Evolutionary conservation across 805 yeast species (phyloP).

Genomic region (Candida hungchunana): DNA sequence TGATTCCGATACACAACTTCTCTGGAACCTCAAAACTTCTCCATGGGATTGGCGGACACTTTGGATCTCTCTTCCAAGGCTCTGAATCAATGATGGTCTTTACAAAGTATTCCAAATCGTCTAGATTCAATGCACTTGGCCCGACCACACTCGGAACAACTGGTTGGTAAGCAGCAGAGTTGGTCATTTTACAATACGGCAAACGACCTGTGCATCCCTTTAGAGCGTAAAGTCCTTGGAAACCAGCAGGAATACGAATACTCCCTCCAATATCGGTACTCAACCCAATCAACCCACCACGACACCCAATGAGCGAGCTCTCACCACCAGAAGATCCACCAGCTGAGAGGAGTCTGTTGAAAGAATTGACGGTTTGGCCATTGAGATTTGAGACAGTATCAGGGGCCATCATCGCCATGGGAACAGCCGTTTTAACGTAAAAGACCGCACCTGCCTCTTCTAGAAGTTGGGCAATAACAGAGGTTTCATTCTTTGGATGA

Average conservation of each 20-base stretch:
- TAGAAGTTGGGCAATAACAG: slow-evolving; percentile 36
- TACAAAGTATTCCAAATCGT: slow-evolving; percentile 32
- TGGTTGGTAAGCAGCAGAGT: slow-evolving; percentile 37
- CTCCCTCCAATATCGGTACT: slow-evolving; percentile 55
- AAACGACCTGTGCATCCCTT: slow-evolving; percentile 42
- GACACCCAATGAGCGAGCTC: slow-evolving; percentile 39
- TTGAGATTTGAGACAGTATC: slow-evolving; percentile 41
- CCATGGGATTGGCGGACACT: slow-evolving; percentile 31
- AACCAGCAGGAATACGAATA: slow-evolving; percentile 44
- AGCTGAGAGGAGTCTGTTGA: slow-evolving; percentile 36
- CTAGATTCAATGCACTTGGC: slow-evolving; percentile 37
- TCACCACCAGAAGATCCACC: slow-evolving; percentile 57
- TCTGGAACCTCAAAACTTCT: slow-evolving; percentile 27
- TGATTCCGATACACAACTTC: slow-evolving; percentile 37
- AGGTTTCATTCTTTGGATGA: slow-evolving; percentile 45
- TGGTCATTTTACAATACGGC: slow-evolving; percentile 28
- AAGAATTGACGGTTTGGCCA: slow-evolving; percentile 44
- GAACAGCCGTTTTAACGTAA: slow-evolving; percentile 49
- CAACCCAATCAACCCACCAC: slow-evolving; percentile 44
- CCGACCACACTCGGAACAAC: slow-evolving; percentile 50
- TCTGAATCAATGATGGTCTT: slow-evolving; percentile 29
- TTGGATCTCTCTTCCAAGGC: slow-evolving; percentile 42
- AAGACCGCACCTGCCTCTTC: slow-evolving; percentile 48
- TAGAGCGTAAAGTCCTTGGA: slow-evolving; percentile 37
- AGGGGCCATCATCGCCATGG: slow-evolving; percentile 45